Evolutionary conservation across 176 grass and related monocot genomes (phyloP), one percentile per base, ranked within the genome.

Genomic region (Paspalum vaginatum): DNA sequence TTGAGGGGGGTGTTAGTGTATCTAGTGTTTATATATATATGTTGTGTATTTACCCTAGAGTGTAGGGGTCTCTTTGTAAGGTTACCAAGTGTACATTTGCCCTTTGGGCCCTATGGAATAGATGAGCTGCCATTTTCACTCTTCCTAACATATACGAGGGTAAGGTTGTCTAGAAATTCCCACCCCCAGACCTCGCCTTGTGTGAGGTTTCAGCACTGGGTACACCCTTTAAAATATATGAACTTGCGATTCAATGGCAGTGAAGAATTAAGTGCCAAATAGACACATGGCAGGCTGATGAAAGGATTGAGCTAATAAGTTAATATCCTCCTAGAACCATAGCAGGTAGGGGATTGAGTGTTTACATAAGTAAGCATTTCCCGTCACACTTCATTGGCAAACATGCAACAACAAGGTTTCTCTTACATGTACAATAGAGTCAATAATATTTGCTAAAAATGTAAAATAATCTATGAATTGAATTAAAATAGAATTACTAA

Each of bases 401-500:
- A 43, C 38, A n/a, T 66, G 39, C 63, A 64, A 8, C 62, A n/a
- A 68, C n/a, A 67, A 65, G 20, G 17, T 11, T 66, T 66, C 10
- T 43, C 18, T 67, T 43, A 20, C 64, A 67, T 49, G 44, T 49
- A 49, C 13, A 4, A 46, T 46, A 49, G 48, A 70, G 21, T 24
- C 67, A 9, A 26, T 26, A 16, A 2, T 48, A 49, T 22, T 70
- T 49, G 11, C 1, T 3, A 47, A 11, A 79, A 85, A 7, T 16
- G 14, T 51, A 49, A 26, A 72, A 32, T 26, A 14, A 71, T 24
- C 25, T 61, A 61, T 2, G 13, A 50, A 49, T 50, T 1, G 0
- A 70, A 70, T 70, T 48, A 18, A 50, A 6, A 32, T 24, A 71
- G 68, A 70, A 70, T 69, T 69, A 69, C 66, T 69, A 69, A 69